Evolutionary conservation across 2,329 filamentous ascomycete genomes (phyloP).

Genomic region (Acephala macrosclerotiorum): DNA sequence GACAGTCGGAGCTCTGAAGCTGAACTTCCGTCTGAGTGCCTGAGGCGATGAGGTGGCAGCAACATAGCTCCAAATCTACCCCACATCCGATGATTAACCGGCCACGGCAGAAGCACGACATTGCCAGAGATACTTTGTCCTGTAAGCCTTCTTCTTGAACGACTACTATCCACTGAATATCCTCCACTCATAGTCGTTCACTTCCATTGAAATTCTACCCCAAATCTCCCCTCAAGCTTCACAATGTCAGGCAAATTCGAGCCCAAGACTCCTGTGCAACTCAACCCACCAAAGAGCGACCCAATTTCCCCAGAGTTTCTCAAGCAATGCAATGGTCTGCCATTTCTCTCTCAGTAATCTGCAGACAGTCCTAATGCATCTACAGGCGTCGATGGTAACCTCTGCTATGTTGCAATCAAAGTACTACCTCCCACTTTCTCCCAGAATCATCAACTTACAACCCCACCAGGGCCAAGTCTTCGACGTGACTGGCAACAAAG

Average conservation of each 20-base stretch:
- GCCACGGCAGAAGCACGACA: not conserved
- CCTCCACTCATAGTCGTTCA: no score
- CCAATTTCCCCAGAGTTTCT: constrained; percentile 83
- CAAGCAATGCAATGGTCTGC: constrained; percentile 81
- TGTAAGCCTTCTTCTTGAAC: not conserved
- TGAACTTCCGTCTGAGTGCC: not conserved
- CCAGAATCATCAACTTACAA: constrained; percentile 19
- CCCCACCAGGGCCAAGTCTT: constrained; percentile 81
- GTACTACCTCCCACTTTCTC: constrained; percentile 46
- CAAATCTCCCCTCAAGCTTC: not conserved
- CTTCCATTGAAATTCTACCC: no score
- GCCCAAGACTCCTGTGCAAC: constrained; percentile 77
- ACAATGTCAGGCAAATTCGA: constrained; percentile 73
- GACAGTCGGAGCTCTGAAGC: not conserved
- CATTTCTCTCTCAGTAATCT: not conserved
- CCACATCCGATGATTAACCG: constrained; percentile 24
- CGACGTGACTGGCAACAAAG: constrained; percentile 89
- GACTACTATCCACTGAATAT: no score
- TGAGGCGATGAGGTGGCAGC: not conserved
- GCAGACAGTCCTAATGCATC: constrained; percentile 16
- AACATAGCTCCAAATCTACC: constrained; percentile 8
- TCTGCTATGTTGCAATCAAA: constrained; percentile 76
- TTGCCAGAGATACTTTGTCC: constrained; percentile 1
- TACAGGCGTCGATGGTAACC: constrained; percentile 68
- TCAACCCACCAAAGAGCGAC: constrained; percentile 88